Evolutionary conservation across 768 basidiomycete species (phyloP), one percentile per base, ranked within the genome.

Genomic region (Tylopilus felleus): DNA sequence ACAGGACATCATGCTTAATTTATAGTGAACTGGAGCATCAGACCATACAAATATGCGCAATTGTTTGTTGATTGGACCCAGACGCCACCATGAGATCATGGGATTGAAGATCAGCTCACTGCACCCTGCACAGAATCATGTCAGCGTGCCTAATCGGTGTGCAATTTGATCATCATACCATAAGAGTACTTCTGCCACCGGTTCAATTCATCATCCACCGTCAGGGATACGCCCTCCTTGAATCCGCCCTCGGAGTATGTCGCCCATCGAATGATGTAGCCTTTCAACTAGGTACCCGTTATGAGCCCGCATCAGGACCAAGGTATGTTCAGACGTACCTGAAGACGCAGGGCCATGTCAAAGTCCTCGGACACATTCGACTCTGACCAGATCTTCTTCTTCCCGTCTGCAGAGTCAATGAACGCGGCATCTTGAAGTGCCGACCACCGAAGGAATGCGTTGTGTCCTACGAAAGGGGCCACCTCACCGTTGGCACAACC

Each of bases 191-290:
- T 96, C 57, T 94, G 90, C 93, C 93, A 97, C 8, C 93, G 69
- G 65, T 94, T 94, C n/a, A 97, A 71, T 65, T 97, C 93, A 64
- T 97, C 93, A 52, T 93, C 91, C 53, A 85, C 86, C 0, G 93
- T 94, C 2, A 97, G 74, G 1, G 88, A 90, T n/a, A 97, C 93
- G 58, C 93, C 93, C 65, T 97, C 93, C 73, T 94, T 89, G 79
- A 95, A 95, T 0, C 84, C 90, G 42, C 91, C 88, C 16, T 88
- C 77, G 3, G 85, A 88, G 67, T 95, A 96, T 1, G 87, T 89
- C n/a, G 92, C 87, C 92, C 89, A 75, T 10, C 62, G 84, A 40
- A 71, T 66, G 3, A 12, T 25, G 25, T 68, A 68, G 7, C 52
- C 52, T 42, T 55, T 67, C 58, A 67, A 41, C 65, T 61, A 19